These are phyloP conservation scores for Zymoseptoria ardabiliae DNA, from an alignment of 2,329 filamentous ascomycete genomes.

Conservation along the genomic window DNA sequence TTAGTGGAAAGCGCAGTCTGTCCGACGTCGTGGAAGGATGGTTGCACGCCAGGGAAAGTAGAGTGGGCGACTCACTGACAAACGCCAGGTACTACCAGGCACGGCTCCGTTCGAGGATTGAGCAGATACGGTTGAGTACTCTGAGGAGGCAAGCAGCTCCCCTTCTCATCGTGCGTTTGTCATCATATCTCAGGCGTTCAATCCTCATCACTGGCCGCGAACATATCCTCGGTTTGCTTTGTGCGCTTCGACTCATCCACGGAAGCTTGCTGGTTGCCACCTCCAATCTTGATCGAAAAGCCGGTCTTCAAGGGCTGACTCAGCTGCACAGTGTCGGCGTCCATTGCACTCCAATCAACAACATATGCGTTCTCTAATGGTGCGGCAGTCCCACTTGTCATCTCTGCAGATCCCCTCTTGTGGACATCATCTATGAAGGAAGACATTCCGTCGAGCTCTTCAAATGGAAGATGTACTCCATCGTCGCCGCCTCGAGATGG, in stretches of 20 bases:
- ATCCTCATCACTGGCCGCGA: slow-evolving; percentile 65
- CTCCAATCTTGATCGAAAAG: slow-evolving; percentile 17
- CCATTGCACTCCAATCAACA: not conserved
- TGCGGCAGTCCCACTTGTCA: not conserved
- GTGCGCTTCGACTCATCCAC: slow-evolving; percentile 45
- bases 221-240: slow-evolving; percentile 78
- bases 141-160: not conserved
- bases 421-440: not conserved
- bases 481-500: not conserved
- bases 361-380: not conserved
- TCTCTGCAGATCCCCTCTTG: not conserved
- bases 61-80: no score
- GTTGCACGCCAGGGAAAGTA: no score
- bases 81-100: no score
- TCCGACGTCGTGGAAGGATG: no score
- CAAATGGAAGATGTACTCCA: not conserved
- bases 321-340: not conserved
- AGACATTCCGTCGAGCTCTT: not conserved
- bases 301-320: slow-evolving; percentile 21
- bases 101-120: no score
- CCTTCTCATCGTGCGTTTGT: not conserved
- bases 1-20: no score
- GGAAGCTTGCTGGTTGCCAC: slow-evolving; percentile 4
- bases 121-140: no score
- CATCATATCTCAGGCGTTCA: not conserved